These are phyloP conservation scores for Naganishia sp. DNA, from an alignment of 1,284 basidiomycete species.

Conservation along the genomic window DNA sequence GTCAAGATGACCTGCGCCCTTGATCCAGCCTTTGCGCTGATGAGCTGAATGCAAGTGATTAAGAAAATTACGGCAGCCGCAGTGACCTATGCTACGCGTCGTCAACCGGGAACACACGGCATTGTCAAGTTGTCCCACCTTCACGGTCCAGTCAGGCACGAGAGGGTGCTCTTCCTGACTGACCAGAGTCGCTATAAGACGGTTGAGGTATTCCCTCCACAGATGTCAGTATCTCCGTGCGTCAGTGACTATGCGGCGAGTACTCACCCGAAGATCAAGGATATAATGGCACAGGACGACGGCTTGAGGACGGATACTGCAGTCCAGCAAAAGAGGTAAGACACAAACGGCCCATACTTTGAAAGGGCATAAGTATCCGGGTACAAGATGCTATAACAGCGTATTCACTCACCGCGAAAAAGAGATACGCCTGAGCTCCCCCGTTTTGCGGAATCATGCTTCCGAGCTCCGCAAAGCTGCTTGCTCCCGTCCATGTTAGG, in stretches of 20 bases:
- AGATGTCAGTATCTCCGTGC: conserved; percentile 58
- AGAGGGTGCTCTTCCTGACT: conserved; percentile 62
- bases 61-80: conserved; percentile 71
- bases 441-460: conserved; percentile 64
- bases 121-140: conserved; percentile 59
- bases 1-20: conserved; percentile 84
- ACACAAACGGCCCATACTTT: conserved; percentile 77
- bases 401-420: conserved; percentile 62
- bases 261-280: conserved; percentile 60
- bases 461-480: conserved; percentile 72
- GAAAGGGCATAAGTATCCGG: conserved; percentile 1
- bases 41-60: conserved; percentile 75
- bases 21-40: conserved; percentile 75
- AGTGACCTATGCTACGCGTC: conserved; percentile 62
- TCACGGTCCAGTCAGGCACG: conserved; percentile 89
- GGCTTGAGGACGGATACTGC: conserved; percentile 82
- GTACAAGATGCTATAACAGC: conserved; percentile 15
- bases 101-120: conserved; percentile 42
- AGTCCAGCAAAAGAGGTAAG: conserved; percentile 86
- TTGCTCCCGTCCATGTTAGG: conserved; percentile 86
- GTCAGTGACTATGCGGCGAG: neutral
- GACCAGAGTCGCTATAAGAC: conserved; percentile 53
- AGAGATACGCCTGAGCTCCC: conserved; percentile 86
- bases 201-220: conserved; percentile 76
- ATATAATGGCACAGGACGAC: conserved; percentile 59